Percentiles rank a stretch among this genome's conserved stretches.
Conservation (phyloP, 2,329 filamentous ascomycete genomes). For the Stemphylium beticola region DNA sequence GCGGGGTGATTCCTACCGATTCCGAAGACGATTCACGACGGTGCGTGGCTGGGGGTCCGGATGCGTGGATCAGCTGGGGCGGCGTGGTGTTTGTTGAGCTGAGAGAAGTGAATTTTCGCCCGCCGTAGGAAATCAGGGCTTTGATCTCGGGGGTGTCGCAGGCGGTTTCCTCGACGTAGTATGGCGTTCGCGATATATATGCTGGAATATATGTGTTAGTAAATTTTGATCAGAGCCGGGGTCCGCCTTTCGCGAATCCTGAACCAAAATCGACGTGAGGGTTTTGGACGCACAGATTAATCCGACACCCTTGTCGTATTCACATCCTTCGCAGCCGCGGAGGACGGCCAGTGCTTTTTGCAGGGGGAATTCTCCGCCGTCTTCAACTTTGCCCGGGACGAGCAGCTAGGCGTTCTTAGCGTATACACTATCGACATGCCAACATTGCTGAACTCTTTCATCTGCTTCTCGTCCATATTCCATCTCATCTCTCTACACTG, state of each 20-base stretch:
- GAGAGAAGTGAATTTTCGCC: constrained; percentile 35
- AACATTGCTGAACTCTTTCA: constrained; percentile 49
- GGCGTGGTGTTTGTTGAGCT: constrained; percentile 21
- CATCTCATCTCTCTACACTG: not conserved
- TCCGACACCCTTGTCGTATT: constrained; percentile 34
- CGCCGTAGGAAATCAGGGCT: constrained; percentile 42
- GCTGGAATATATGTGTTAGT: constrained; percentile 25
- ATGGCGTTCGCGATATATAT: constrained; percentile 40
- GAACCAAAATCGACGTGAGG: not conserved
- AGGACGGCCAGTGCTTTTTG: constrained; percentile 34
- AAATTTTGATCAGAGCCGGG: no score
- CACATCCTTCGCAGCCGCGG: constrained; percentile 32
- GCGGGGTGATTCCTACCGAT: constrained; percentile 9
- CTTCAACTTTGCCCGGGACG: constrained; percentile 39
- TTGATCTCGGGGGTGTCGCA: constrained; percentile 35
- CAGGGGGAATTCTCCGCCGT: constrained; percentile 43
- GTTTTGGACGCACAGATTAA: constrained; percentile 36
- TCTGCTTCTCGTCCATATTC: not conserved
- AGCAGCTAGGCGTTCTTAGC: constrained; percentile 51
- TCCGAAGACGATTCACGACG: constrained; percentile 33
- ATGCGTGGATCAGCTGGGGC: constrained; percentile 40
- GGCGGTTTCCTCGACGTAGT: constrained; percentile 40
- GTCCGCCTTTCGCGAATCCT: no score
- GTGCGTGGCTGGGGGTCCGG: constrained; percentile 23
- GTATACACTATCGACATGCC: not conserved